phyloP scores from a whole-genome alignment of 208 protist species.

The Blastocrithidia nonstop region DNA sequence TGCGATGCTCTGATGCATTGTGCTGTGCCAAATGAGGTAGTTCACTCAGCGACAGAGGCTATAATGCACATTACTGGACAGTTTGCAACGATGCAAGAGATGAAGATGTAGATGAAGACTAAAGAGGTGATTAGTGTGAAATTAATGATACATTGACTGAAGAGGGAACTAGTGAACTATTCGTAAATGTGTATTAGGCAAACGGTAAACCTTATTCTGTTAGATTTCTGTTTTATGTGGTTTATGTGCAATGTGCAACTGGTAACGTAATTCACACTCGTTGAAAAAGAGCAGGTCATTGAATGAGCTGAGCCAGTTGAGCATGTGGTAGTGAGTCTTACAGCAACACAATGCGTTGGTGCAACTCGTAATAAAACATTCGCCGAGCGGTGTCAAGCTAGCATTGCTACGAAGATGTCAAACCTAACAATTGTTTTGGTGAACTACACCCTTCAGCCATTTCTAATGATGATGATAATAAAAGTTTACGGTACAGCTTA shows the following conservation, averaged over 20 bases:
- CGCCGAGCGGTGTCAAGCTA: constrained; percentile 16
- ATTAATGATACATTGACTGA: too few relatives aligned
- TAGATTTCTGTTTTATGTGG: too few relatives aligned
- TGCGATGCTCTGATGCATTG: too few relatives aligned
- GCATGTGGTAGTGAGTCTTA: constrained; percentile 63
- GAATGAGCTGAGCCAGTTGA: constrained; percentile 27
- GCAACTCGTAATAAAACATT: constrained; percentile 58
- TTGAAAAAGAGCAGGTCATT: constrained; percentile 37
- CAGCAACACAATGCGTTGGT: constrained; percentile 46
- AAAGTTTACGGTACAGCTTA: constrained; percentile 16
- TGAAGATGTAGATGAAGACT: too few relatives aligned
- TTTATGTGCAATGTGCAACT: not conserved
- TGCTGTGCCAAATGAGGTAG: too few relatives aligned
- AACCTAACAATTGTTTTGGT: not conserved
- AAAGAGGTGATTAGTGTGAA: too few relatives aligned
- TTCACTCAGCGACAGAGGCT: too few relatives aligned
- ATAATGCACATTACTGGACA: too few relatives aligned
- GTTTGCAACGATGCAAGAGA: too few relatives aligned
- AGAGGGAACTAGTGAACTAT: too few relatives aligned
- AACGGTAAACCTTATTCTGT: too few relatives aligned
- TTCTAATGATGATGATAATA: not conserved
- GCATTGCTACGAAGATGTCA: constrained; percentile 10
- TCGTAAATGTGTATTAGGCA: too few relatives aligned
- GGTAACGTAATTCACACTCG: constrained; percentile 47
- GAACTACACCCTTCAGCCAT: not conserved